Conservation (phyloP, 2,329 filamentous ascomycete genomes). For the Leptographium procerum region DNA sequence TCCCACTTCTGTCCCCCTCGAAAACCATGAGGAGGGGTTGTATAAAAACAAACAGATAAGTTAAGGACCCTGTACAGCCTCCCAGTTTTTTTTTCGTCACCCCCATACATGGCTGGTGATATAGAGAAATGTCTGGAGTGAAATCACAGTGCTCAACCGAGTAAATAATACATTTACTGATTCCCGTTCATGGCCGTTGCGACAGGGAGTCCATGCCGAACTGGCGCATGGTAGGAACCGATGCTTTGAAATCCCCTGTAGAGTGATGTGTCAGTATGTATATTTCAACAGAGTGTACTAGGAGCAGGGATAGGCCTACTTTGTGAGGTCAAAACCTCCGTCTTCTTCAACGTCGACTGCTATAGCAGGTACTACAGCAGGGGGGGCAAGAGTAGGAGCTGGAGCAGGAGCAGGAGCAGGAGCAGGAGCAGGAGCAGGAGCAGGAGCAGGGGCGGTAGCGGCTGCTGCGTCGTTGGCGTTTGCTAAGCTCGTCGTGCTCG, state of each 20-base stretch:
- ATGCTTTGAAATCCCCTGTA: constrained; percentile 54
- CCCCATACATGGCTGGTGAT: no score
- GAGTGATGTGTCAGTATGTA: constrained; percentile 17
- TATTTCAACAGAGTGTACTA: background rate
- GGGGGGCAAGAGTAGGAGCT: no score
- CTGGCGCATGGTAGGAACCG: constrained; percentile 48
- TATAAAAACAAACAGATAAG: background rate
- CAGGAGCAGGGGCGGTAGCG: no score
- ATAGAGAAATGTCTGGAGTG: no score
- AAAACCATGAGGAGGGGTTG: background rate
- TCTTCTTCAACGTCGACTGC: constrained; percentile 32
- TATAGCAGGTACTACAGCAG: no score
- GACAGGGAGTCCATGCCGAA: constrained; percentile 33
- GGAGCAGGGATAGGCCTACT: constrained; percentile 26
- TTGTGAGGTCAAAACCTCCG: constrained; percentile 46
- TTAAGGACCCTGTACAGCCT: background rate
- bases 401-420: no score
- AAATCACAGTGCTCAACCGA: background rate
- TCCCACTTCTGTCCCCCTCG: background rate
- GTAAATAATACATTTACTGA: background rate
- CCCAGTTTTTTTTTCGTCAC: background rate
- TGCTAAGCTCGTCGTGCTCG: background rate
- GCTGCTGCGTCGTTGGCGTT: background rate
- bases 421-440: no score
- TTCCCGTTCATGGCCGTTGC: constrained; percentile 27